Conservation (phyloP, 2,329 filamentous ascomycete species). For the Talaromyces sp. region DNA sequence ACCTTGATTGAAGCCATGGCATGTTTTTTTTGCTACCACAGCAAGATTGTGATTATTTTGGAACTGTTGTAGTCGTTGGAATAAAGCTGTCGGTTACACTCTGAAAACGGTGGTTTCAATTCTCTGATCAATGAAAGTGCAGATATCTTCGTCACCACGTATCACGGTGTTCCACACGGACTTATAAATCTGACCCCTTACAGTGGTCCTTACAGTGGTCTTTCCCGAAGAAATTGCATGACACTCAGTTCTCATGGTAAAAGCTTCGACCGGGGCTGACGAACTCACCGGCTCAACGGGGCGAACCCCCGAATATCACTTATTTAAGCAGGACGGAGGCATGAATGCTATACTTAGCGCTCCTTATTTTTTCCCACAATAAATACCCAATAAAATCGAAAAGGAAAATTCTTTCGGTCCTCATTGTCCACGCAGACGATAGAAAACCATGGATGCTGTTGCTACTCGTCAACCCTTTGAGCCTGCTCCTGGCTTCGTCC, state of each 20-base stretch:
- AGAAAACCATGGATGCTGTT: background rate
- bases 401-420: background rate
- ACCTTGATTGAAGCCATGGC: no score
- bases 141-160: no score
- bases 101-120: no score
- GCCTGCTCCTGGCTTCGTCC: background rate
- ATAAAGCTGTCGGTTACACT: no score
- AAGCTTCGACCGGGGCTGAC: background rate
- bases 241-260: background rate
- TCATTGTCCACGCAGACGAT: background rate
- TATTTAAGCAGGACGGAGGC: background rate
- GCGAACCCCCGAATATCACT: background rate
- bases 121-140: no score
- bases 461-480: background rate
- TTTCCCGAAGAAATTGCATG: background rate
- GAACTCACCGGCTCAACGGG: background rate
- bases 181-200: no score
- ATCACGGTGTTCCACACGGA: no score
- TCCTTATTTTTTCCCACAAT: no score
- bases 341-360: background rate
- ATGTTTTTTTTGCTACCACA: no score
- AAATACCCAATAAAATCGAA: background rate
- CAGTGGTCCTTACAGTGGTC: no score
- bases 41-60: no score
- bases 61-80: no score